Evolutionary conservation across 257 asterid genomes (phyloP).

Genomic region (Penstemon barbatus): DNA sequence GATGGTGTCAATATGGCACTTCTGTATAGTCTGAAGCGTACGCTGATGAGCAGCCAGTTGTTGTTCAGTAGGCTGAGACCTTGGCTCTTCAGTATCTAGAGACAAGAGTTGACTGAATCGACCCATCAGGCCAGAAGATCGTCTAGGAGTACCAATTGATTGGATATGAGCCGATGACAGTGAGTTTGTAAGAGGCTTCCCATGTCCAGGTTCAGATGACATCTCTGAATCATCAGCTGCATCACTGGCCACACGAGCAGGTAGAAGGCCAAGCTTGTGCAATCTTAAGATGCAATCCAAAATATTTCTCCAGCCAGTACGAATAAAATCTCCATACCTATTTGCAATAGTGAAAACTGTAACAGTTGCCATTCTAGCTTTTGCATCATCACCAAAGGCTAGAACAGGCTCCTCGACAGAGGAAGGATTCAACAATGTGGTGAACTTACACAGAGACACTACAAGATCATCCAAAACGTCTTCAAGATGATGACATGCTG

Average conservation of each 20-base stretch:
- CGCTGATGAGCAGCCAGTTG: conserved; percentile 98
- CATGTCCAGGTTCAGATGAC: conserved; percentile 81
- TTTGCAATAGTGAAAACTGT: conserved; percentile 91
- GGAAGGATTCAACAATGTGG: conserved; percentile 81
- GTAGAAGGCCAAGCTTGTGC: conserved; percentile 96
- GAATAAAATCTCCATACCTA: conserved; percentile 86
- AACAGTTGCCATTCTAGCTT: conserved; percentile 94
- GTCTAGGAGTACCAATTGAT: conserved; percentile 83
- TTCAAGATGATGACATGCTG: conserved; percentile 94
- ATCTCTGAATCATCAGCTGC: conserved; percentile 88
- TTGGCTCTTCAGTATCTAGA: conserved; percentile 90
- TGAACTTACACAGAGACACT: conserved; percentile 90
- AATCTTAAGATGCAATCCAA: conserved; percentile 84
- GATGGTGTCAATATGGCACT: conserved; percentile 89
- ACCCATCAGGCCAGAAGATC: conserved; percentile 96
- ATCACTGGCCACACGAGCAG: conserved; percentile 97
- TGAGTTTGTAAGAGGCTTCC: conserved; percentile 75
- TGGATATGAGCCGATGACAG: conserved; percentile 76
- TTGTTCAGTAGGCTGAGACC: conserved; percentile 92
- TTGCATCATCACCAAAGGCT: conserved; percentile 91
- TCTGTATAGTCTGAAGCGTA: conserved; percentile 90
- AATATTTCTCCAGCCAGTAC: conserved; percentile 94
- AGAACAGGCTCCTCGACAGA: conserved; percentile 92
- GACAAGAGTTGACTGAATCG: conserved; percentile 94
- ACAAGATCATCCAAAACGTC: conserved; percentile 95